Base-by-base conservation (phyloP, 2,329 filamentous ascomycete species). In the Monosporascus cannonballus region DNA sequence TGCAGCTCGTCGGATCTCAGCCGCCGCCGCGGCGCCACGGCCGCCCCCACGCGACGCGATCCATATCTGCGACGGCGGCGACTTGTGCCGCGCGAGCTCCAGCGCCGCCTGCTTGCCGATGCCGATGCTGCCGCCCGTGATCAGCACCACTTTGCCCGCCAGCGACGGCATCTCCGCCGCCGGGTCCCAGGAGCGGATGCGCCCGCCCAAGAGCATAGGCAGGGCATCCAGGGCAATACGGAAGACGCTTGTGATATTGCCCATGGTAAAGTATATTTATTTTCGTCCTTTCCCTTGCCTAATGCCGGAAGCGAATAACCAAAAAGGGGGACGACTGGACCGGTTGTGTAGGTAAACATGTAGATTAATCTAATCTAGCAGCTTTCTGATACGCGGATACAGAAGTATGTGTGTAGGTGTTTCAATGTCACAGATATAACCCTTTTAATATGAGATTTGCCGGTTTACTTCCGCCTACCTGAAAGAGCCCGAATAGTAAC, bases 51-150 rank as follows among this genome's bases (percentile, higher is more conserved):
- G 71, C 69, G 27, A 64, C 64, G 46, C 48, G 37, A 56, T 18
- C n/a, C 38, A 54, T 34, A 56, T 56, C 24, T 41, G 25, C 7
- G 41, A 25, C 36, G 51, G 51, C 34, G 38, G 30, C 11, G 30
- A 11, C 30, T 47, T 24, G 56, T 74, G 72, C 52, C 67, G 65
- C n/a, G 70, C 64, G 20, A 74, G 62, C 20, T 69, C 64, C 11
- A 68, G 58, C 39, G 72, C 62, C 15, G 67, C 66, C 56, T 73
- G 67, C 52, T 64, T 67, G 17, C 73, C 73, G 4, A 75, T 61
- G 0, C 72, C 72, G 24, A 64, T 59, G 45, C 68, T 73, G 52
- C 67, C 69, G 36, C 70, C 70, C n/a, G 69, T 72, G 27, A 72
- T 61, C 2, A 71, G 56, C 20, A 71, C 67, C 17, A 68, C 60